These are phyloP conservation scores for Sarocladiaceae sp. DNA, from an alignment of 2,329 filamentous ascomycete genomes.

Conservation along the genomic window DNA sequence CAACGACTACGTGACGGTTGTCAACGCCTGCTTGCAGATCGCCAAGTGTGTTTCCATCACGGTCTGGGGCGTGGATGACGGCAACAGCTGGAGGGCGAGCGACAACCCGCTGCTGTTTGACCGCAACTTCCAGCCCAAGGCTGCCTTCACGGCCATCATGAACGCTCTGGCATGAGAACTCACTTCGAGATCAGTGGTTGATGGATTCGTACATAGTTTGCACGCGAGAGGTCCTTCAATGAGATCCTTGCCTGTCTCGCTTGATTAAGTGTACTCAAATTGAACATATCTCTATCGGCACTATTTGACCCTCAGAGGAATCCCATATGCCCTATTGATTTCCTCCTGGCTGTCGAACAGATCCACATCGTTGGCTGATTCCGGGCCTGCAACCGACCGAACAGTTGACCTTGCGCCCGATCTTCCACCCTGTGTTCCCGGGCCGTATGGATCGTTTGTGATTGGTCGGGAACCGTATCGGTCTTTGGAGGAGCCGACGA, in stretches of 20 bases:
- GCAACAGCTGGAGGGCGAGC: slow-evolving; percentile 42
- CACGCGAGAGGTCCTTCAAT: too few species aligned
- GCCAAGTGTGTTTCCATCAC: slow-evolving; percentile 60
- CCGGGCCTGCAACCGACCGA: slow-evolving; percentile 10
- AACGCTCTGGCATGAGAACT: slow-evolving; percentile 8
- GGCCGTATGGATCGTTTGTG: slow-evolving; percentile 17
- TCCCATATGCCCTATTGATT: slow-evolving; percentile 24
- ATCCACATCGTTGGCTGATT: slow-evolving; percentile 16
- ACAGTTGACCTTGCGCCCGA: slow-evolving; percentile 17
- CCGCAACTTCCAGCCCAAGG: slow-evolving; percentile 41
- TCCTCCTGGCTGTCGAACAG: slow-evolving; percentile 30
- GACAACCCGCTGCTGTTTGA: slow-evolving; percentile 50
- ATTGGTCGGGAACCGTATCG: slow-evolving; percentile 15
- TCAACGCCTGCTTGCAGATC: slow-evolving; percentile 51
- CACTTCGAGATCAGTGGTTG: too few species aligned
- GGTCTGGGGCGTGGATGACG: slow-evolving; percentile 50
- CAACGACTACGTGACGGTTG: slow-evolving; percentile 52
- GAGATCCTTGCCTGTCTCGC: too few species aligned
- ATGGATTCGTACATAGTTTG: too few species aligned
- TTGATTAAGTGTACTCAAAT: too few species aligned
- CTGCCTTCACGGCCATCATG: slow-evolving; percentile 36
- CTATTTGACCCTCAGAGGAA: slow-evolving; percentile 22
- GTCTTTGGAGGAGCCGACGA: slow-evolving; percentile 25
- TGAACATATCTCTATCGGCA: background rate
- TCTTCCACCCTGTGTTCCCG: slow-evolving; percentile 19